A percentile compares a stretch with the other conserved stretches of the same genome.
Conservation (phyloP, 202 grass and related monocot species). For the Elaeis oleifera region DNA sequence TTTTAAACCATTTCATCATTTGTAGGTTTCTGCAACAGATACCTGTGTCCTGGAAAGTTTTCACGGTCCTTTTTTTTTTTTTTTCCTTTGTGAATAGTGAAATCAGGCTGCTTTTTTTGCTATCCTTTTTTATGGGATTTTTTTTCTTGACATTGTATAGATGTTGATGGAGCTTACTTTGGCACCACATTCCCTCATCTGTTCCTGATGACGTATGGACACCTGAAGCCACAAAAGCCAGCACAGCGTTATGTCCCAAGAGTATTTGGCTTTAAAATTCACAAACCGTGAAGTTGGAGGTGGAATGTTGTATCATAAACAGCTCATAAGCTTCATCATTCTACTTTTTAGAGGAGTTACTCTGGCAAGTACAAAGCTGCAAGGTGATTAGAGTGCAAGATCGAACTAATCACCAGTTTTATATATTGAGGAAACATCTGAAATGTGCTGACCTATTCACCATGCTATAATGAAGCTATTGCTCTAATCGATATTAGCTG, state of each 20-base stretch:
- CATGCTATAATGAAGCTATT: background rate
- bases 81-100: background rate
- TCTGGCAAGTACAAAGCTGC: too few species aligned
- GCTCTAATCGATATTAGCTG: conserved; percentile 2
- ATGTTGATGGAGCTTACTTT: conserved; percentile 68
- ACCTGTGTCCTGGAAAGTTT: too few species aligned
- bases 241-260: conserved; percentile 48
- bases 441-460: conserved; percentile 1
- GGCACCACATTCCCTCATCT: conserved; percentile 71
- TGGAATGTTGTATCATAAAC: background rate
- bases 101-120: background rate
- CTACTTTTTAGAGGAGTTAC: too few species aligned
- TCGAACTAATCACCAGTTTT: background rate
- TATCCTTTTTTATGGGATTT: background rate
- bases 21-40: too few species aligned
- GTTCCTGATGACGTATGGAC: conserved; percentile 59
- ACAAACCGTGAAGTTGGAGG: conserved; percentile 25
- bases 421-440: background rate
- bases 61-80: too few species aligned
- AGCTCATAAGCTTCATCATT: background rate
- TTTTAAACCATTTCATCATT: too few species aligned
- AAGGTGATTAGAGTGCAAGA: too few species aligned
- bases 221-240: conserved; percentile 64
- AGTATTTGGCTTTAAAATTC: conserved; percentile 81
- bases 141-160: conserved; percentile 43